Evolutionary conservation across 2,329 filamentous ascomycete species (phyloP).

Genomic region (Falciphora oryzae): DNA sequence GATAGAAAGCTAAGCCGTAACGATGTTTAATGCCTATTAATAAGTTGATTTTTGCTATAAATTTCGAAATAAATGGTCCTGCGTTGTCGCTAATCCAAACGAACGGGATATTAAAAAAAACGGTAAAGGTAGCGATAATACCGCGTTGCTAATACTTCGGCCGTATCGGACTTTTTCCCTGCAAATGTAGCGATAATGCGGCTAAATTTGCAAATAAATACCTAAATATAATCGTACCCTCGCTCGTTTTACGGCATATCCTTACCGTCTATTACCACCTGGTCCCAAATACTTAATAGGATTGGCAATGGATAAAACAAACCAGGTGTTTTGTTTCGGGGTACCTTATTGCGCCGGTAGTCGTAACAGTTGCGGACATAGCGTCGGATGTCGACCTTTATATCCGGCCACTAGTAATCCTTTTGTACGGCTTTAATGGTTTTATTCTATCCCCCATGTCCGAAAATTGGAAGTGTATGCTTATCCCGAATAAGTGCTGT

Average conservation of each 20-base stretch:
- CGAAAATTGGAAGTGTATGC: too few relatives aligned
- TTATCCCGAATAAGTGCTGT: too few relatives aligned
- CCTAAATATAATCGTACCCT: background rate
- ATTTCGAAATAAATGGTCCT: background rate
- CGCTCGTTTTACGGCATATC: background rate
- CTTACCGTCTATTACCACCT: background rate
- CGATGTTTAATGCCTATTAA: too few relatives aligned
- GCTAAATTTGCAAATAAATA: constrained; percentile 1
- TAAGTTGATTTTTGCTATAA: too few relatives aligned
- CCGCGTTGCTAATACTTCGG: background rate
- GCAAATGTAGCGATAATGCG: background rate
- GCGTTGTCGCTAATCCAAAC: background rate
- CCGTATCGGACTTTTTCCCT: background rate
- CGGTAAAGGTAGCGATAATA: background rate
- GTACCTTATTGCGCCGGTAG: background rate
- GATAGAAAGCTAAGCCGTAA: background rate
- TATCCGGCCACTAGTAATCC: too few relatives aligned
- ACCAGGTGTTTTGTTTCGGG: background rate
- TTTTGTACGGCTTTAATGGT: too few relatives aligned
- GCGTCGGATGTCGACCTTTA: too few relatives aligned
- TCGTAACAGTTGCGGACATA: background rate
- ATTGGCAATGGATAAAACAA: background rate
- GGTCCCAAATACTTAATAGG: background rate
- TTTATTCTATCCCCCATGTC: too few relatives aligned
- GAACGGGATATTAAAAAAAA: background rate